phyloP scores from a whole-genome alignment of 345 rosid species.

The Turritis glabra region DNA sequence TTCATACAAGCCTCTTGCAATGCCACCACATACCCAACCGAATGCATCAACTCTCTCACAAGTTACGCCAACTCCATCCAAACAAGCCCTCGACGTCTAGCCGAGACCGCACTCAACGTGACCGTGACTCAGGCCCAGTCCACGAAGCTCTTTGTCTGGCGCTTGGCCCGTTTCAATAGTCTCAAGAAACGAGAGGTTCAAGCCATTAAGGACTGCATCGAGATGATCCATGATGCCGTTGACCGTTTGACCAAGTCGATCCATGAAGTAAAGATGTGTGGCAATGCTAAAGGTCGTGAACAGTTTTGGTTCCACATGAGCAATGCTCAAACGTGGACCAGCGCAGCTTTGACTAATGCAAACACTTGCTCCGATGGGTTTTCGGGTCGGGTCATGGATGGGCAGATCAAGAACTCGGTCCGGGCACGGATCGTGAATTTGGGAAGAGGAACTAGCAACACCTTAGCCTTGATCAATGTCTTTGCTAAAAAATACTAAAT shows the following conservation, averaged over 20 bases:
- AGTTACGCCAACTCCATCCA: constrained; percentile 56
- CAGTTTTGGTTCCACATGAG: constrained; percentile 69
- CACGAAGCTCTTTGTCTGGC: constrained; percentile 51
- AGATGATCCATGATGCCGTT: constrained; percentile 66
- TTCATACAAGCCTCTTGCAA: constrained; percentile 68
- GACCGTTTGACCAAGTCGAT: constrained; percentile 65
- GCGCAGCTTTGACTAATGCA: constrained; percentile 92
- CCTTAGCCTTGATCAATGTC: constrained; percentile 64
- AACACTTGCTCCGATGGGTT: constrained; percentile 86
- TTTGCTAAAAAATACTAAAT: constrained; percentile 46
- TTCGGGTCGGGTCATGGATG: constrained; percentile 58
- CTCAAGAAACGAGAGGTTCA: constrained; percentile 56
- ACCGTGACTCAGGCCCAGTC: constrained; percentile 57
- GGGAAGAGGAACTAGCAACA: constrained; percentile 85
- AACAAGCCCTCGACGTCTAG: constrained; percentile 59
- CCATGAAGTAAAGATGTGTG: constrained; percentile 58
- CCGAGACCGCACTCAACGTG: constrained; percentile 71
- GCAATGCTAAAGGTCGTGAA: constrained; percentile 53
- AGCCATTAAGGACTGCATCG: constrained; percentile 69
- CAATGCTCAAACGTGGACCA: constrained; percentile 89
- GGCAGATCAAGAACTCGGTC: constrained; percentile 60
- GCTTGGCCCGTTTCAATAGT: constrained; percentile 47
- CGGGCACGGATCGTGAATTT: constrained; percentile 50
- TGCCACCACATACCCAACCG: constrained; percentile 61
- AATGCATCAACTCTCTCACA: constrained; percentile 64